These are phyloP conservation scores for Tolypocladium amazonense DNA, from an alignment of 2,329 filamentous ascomycete species.

Conservation along the genomic window DNA sequence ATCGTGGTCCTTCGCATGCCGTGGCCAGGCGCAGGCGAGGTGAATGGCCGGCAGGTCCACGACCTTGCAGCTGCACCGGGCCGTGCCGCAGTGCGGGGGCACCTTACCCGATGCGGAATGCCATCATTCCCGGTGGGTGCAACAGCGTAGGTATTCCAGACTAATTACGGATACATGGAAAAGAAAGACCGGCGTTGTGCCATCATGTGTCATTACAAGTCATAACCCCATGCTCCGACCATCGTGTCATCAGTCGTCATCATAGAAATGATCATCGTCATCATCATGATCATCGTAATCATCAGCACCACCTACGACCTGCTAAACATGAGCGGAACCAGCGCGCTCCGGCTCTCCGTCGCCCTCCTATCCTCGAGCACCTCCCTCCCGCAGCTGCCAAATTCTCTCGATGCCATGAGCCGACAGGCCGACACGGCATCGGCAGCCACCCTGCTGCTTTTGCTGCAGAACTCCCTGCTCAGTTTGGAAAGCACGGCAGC, in stretches of 20 bases:
- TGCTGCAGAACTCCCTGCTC: conserved; percentile 36
- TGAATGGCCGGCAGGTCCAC: too few relatives aligned
- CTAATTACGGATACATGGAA: too few relatives aligned
- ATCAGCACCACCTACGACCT: conserved; percentile 28
- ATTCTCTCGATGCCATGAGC: conserved; percentile 17
- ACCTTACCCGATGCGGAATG: too few relatives aligned
- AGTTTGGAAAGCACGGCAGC: conserved; percentile 50
- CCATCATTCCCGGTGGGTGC: too few relatives aligned
- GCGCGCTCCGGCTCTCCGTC: conserved; percentile 39
- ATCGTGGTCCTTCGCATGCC: not conserved
- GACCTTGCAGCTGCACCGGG: too few relatives aligned
- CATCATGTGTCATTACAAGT: conserved; percentile 18
- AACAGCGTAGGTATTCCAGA: too few relatives aligned
- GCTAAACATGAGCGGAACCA: conserved; percentile 53
- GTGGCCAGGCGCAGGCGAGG: not conserved
- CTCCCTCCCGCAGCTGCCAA: conserved; percentile 19
- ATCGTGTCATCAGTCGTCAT: not conserved
- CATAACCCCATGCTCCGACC: conserved; percentile 7
- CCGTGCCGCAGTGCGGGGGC: too few relatives aligned
- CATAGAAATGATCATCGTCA: not conserved
- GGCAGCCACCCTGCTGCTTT: conserved; percentile 16
- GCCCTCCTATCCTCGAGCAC: conserved; percentile 32
- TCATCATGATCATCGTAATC: not conserved
- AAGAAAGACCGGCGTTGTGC: conserved; percentile 9
- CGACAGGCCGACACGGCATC: conserved; percentile 24